These are phyloP conservation scores for Barnettozyma siamensis DNA, from an alignment of 805 yeast genomes.

Conservation along the genomic window DNA sequence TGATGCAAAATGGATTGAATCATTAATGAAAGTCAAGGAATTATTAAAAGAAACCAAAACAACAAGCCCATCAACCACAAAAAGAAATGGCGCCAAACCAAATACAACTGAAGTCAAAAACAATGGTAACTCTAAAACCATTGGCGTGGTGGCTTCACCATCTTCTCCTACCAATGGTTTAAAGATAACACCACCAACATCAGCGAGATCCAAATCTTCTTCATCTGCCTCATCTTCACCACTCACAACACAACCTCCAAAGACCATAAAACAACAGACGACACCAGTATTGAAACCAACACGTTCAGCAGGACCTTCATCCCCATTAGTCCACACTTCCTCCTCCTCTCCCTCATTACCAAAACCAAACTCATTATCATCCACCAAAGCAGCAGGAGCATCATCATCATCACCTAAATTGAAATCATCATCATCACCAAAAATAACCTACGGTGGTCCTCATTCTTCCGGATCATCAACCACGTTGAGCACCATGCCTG, in stretches of 20 bases:
- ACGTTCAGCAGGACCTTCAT: background rate
- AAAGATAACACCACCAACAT: background rate
- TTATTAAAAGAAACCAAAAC: constrained; percentile 29
- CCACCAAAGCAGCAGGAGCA: background rate
- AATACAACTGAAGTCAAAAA: too few species aligned
- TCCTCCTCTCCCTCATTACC: background rate
- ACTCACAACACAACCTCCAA: background rate
- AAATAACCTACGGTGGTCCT: too few species aligned
- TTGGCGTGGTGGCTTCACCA: too few species aligned
- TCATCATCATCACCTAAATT: background rate
- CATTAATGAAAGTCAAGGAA: constrained; percentile 61
- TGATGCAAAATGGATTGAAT: constrained; percentile 60
- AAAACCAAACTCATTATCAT: background rate
- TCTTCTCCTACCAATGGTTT: background rate
- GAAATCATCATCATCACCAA: background rate
- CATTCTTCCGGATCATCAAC: background rate
- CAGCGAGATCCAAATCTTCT: constrained; percentile 8
- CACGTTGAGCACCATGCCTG: too few species aligned
- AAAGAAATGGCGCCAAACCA: background rate
- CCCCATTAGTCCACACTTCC: background rate
- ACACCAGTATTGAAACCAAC: background rate
- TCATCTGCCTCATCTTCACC: background rate
- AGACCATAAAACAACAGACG: background rate
- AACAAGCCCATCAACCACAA: background rate
- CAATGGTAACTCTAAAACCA: too few species aligned